These are phyloP conservation scores for Fusarium nelsonii DNA, from an alignment of 2,329 filamentous ascomycete species.

Conservation along the genomic window DNA sequence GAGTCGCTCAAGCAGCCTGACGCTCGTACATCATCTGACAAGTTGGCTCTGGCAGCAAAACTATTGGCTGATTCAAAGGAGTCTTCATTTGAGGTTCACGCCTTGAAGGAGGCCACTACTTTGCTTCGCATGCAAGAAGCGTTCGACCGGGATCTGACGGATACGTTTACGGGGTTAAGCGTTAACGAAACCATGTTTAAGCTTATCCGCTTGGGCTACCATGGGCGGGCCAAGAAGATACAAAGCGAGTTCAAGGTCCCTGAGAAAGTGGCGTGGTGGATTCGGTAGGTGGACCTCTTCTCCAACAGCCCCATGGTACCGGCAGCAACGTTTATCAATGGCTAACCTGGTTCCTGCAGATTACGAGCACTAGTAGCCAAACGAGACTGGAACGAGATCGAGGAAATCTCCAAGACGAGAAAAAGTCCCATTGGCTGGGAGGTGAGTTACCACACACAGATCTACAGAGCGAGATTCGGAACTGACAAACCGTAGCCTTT, in stretches of 20 bases:
- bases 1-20: conserved; percentile 84
- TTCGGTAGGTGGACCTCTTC: conserved; percentile 61
- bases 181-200: conserved; percentile 94
- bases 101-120: conserved; percentile 82
- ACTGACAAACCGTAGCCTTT: conserved; percentile 72
- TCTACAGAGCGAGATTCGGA: neutral
- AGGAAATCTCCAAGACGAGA: conserved; percentile 81
- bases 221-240: conserved; percentile 87
- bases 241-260: conserved; percentile 93
- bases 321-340: conserved; percentile 20
- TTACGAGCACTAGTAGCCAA: conserved; percentile 90
- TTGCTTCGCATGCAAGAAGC: conserved; percentile 88
- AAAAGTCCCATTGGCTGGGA: conserved; percentile 98
- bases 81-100: conserved; percentile 76
- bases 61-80: conserved; percentile 88
- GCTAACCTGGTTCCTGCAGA: conserved; percentile 57
- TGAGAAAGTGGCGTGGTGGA: conserved; percentile 92
- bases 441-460: conserved; percentile 63
- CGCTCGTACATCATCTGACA: conserved; percentile 79
- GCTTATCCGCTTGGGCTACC: conserved; percentile 83
- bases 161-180: conserved; percentile 83
- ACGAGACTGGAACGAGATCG: conserved; percentile 91
- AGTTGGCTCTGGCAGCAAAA: conserved; percentile 87
- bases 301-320: conserved; percentile 22
- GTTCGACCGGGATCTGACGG: conserved; percentile 85